Evolutionary conservation across 352 stramenopile genomes (phyloP), one percentile per base, ranked within the genome.

Genomic region (Phytopythium vexans): DNA sequence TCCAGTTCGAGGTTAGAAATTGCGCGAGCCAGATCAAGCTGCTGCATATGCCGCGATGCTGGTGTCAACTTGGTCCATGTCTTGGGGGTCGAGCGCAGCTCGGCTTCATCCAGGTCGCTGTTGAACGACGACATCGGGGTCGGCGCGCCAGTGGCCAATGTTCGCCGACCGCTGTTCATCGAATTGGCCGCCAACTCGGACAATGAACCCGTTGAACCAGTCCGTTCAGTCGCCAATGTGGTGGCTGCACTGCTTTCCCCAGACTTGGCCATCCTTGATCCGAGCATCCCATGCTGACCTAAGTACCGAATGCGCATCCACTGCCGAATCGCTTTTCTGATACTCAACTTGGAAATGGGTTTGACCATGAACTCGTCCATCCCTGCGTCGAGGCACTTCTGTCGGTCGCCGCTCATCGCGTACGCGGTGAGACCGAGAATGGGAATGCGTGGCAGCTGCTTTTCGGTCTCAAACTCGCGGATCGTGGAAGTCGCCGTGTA

Each of bases 301-400:
- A n/a, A n/a, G 49, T 82, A 87, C 6, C 77, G 74, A 52, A 82
- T 52, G 27, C 78, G 72, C 64, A 87, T 81, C 78, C 78, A 89
- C 46, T 87, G 76, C 5, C 74, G 58, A 49, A 89, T 87, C 1
- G 74, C 70, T 49, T 89, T 82, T 0, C 75, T 60, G 45, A 89
- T 60, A 42, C 68, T 83, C 34, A 65, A 64, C 49, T 89, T 89
- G 31, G 78, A 85, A 54, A 89, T 89, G 12, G 79, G 79, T 38
- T 89, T 89, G 8, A 88, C 79, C 66, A 89, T 86, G 53, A 89
- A 89, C 56, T 89, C 79, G 49, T 89, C 77, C 79, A 89, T 89
- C 10, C 79, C 79, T 38, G 70, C 65, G 14, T 68, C 66, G 32
- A 89, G 49, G 14, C 79, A 89, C 54, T 89, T 89, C 44, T 89